These are phyloP conservation scores for Podospora didyma DNA, from an alignment of 495 filamentous ascomycete genomes.

Conservation along the genomic window DNA sequence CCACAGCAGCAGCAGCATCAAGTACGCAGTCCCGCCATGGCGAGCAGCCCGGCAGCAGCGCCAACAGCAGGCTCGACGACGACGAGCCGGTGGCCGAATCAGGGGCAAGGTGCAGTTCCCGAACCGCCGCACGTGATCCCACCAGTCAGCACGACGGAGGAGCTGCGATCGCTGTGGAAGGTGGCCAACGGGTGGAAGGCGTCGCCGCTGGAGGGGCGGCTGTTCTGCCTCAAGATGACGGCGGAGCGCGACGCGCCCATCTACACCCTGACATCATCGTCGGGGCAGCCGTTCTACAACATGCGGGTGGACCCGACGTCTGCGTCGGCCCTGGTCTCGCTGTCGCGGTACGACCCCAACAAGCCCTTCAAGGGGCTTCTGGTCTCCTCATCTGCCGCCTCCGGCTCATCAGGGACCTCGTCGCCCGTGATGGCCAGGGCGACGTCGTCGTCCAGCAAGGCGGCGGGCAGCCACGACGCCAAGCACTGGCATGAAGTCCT, in stretches of 20 bases:
- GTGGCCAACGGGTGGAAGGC: constrained; percentile 54
- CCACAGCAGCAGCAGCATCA: too few species aligned
- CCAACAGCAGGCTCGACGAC: constrained; percentile 8
- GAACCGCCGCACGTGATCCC: constrained; percentile 45
- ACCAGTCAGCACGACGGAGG: constrained; percentile 44
- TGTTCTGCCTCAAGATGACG: constrained; percentile 48
- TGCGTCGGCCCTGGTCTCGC: constrained; percentile 48
- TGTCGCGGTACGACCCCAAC: constrained; percentile 51
- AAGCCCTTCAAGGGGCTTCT: constrained; percentile 37
- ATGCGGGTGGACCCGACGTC: constrained; percentile 52
- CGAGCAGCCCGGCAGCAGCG: constrained; percentile 2
- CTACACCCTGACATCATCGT: constrained; percentile 47
- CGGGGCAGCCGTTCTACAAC: constrained; percentile 48
- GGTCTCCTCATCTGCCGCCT: background rate
- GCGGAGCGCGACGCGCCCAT: constrained; percentile 45
- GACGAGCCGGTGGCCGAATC: constrained; percentile 25
- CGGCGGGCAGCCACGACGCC: constrained; percentile 21
- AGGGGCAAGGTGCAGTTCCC: constrained; percentile 20
- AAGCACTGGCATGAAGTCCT: constrained; percentile 54
- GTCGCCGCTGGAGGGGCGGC: constrained; percentile 43
- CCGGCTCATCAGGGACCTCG: constrained; percentile 5
- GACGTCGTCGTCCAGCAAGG: constrained; percentile 15
- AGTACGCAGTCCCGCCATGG: constrained; percentile 22
- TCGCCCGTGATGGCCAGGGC: constrained; percentile 22
- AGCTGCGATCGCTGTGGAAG: constrained; percentile 52